These are phyloP conservation scores for Aspergillus jensenii DNA, from an alignment of 2,329 filamentous ascomycete species.

Conservation along the genomic window DNA sequence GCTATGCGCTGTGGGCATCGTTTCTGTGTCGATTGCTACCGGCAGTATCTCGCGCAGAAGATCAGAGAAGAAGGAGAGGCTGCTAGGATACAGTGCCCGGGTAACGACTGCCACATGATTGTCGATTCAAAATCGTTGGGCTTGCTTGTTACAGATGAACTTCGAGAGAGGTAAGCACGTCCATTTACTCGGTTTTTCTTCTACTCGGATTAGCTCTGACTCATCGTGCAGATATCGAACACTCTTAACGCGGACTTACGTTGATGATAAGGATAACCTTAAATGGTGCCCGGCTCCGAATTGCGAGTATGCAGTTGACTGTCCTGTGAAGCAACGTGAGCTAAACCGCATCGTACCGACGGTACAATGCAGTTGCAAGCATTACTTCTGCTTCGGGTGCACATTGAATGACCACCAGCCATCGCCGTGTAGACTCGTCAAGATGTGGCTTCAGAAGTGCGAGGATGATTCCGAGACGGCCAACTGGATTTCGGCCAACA, in stretches of 20 bases:
- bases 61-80: conserved; percentile 95
- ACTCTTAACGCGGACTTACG: conserved; percentile 88
- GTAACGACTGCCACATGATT: conserved; percentile 81
- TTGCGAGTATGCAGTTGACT: conserved; percentile 90
- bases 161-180: conserved; percentile 53
- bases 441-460: conserved; percentile 96
- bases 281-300: conserved; percentile 99
- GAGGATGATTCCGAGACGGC: conserved; percentile 97
- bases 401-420: conserved; percentile 88
- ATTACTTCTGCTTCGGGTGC: conserved; percentile 95
- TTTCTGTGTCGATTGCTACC: conserved; percentile 90
- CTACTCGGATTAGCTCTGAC: not conserved
- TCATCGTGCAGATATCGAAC: conserved; percentile 67
- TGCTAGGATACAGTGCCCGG: conserved; percentile 88
- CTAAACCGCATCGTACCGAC: conserved; percentile 83
- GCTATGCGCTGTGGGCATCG: conserved; percentile 93
- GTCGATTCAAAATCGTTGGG: conserved; percentile 87
- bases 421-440: conserved; percentile 85
- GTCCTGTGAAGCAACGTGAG: conserved; percentile 82
- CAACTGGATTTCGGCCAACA: conserved; percentile 99
- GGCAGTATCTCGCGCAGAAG: conserved; percentile 87
- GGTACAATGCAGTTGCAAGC: conserved; percentile 79
- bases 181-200: conserved; percentile 1
- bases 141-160: conserved; percentile 63
- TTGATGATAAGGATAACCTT: conserved; percentile 91